Evolutionary conservation across 768 basidiomycete genomes (phyloP), one percentile per base, ranked within the genome.

Genomic region (Agrocybe chaxingu): DNA sequence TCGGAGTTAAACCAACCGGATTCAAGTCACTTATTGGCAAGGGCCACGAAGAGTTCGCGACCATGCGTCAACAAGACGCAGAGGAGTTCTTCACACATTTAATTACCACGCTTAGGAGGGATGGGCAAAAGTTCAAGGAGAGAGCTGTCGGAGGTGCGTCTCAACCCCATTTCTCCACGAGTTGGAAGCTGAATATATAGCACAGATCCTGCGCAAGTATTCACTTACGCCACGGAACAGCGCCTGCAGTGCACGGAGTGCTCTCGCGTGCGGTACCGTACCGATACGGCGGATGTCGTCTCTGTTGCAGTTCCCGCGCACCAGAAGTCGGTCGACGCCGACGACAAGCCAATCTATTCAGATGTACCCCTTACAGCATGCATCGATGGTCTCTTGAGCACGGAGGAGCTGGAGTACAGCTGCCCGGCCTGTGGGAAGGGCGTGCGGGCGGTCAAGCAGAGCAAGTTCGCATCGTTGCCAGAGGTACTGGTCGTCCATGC

Each of bases 51-150:
- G 97, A 98, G 69, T 98, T 98, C 60, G 75, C 89, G 32, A 98
- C 95, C 42, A 98, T 98, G 95, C 79, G 82, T 46, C 96, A 99
- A 67, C 97, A 98, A 63, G 97, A 99, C 61, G 84, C 94, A 4
- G 93, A 96, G 62, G 96, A 98, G 68, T 98, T 98, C 71, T 77
- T 99, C 47, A 78, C 81, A 33, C 82, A 96, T 67, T 70, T 98
- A 1, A 60, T 98, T 46, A 85, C 82, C 4, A 74, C 81, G 13
- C 67, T 99, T 9, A 75, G 91, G 50, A 74, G 87, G 57, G 78
- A 89, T 57, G 74, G 75, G 34, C 79, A 80, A 54, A 81, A 80
- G 57, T 64, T 62, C 58, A 78, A 64, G 55, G 71, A 69, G 57
- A 55, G 66, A 52, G 69, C 68, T 47, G 59, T 64, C 12, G 48